Evolutionary conservation across 1,284 basidiomycete species (phyloP).

Genomic region (Sphaerobolus stellatus): DNA sequence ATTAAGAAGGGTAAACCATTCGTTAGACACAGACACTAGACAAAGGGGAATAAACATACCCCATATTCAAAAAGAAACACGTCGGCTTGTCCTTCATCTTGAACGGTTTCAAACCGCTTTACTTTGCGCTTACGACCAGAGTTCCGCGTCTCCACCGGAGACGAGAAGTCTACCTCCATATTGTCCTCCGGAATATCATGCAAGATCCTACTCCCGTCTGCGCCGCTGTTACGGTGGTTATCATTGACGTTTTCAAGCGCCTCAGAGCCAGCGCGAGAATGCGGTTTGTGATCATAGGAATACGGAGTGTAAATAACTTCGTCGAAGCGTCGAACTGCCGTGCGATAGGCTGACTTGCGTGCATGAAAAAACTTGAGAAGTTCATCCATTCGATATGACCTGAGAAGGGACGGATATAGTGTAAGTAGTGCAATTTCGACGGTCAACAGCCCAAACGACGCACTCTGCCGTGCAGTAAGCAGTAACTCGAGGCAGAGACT

Average conservation of each 20-base stretch:
- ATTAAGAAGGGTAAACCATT: background rate
- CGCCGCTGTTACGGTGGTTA: conserved; percentile 31
- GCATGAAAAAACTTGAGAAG: conserved; percentile 88
- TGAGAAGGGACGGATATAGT: conserved; percentile 29
- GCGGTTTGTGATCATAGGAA: conserved; percentile 55
- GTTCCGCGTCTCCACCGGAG: conserved; percentile 20
- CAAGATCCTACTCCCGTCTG: conserved; percentile 56
- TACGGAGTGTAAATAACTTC: conserved; percentile 85
- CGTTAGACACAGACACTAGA: background rate
- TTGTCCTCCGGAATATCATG: conserved; percentile 70
- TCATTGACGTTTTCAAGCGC: background rate
- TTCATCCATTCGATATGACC: conserved; percentile 86
- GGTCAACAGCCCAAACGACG: conserved; percentile 24
- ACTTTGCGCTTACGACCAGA: conserved; percentile 32
- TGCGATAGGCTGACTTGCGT: conserved; percentile 77
- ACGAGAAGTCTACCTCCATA: conserved; percentile 21
- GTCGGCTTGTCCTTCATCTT: conserved; percentile 72
- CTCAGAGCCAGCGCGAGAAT: conserved; percentile 19
- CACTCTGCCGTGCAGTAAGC: conserved; percentile 94
- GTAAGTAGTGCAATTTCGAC: background rate
- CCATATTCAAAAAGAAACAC: conserved; percentile 95
- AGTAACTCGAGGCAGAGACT: conserved; percentile 90
- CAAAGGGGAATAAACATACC: conserved; percentile 50
- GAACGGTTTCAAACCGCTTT: conserved; percentile 34
- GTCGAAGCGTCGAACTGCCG: conserved; percentile 78